phyloP scores from a whole-genome alignment of 345 rosid species.

The Aurinia saxatilis region DNA sequence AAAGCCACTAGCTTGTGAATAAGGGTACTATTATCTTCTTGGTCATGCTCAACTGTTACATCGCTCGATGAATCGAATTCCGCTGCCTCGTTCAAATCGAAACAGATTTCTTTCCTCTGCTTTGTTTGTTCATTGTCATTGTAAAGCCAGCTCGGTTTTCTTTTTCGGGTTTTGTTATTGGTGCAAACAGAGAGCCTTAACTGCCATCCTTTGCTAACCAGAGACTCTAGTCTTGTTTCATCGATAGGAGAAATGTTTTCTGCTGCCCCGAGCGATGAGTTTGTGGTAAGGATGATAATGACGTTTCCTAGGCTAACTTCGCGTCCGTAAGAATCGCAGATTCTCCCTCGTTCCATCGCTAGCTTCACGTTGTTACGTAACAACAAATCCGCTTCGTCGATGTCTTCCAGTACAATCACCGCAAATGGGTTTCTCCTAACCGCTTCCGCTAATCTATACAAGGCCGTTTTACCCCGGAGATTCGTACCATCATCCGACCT shows the following conservation, averaged over 20 bases:
- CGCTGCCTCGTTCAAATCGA: constrained; percentile 77
- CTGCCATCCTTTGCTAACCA: constrained; percentile 63
- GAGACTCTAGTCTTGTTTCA: constrained; percentile 52
- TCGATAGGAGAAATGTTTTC: constrained; percentile 42
- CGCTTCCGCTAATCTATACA: constrained; percentile 75
- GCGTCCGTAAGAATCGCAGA: constrained; percentile 83
- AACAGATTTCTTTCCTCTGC: constrained; percentile 62
- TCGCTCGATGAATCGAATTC: constrained; percentile 70
- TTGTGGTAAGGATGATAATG: constrained; percentile 71
- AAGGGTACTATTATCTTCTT: constrained; percentile 41
- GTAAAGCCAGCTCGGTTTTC: constrained; percentile 64
- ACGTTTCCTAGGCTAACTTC: constrained; percentile 90
- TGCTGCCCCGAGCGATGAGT: constrained; percentile 36
- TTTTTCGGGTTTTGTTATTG: constrained; percentile 44
- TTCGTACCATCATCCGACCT: constrained; percentile 35
- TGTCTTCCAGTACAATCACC: constrained; percentile 74
- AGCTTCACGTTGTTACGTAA: constrained; percentile 66
- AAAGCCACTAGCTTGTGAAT: constrained; percentile 42
- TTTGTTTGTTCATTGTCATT: constrained; percentile 43
- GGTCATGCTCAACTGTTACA: constrained; percentile 72
- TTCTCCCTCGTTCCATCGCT: constrained; percentile 90
- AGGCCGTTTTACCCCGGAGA: constrained; percentile 75
- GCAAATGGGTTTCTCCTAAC: constrained; percentile 81
- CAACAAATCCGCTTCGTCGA: constrained; percentile 73
- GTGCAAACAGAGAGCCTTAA: constrained; percentile 51